These are phyloP conservation scores for Zostera marina DNA, from an alignment of 116 monocot genomes.

Conservation along the genomic window DNA sequence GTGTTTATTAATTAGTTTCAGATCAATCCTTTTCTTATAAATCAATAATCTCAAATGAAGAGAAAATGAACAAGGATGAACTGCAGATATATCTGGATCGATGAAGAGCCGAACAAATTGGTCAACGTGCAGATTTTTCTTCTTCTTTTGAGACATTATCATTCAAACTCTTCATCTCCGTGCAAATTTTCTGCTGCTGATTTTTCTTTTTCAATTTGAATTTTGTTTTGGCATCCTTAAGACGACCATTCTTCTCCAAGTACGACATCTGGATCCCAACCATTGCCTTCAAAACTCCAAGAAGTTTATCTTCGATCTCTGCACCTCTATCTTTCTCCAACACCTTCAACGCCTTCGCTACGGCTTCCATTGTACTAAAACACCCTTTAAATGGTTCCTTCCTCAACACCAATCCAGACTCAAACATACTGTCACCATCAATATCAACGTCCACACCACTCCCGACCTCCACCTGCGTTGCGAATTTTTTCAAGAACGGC, in stretches of 20 bases:
- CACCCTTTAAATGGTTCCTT: slow-evolving; percentile 76
- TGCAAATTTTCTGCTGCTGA: neutral
- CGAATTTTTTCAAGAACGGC: slow-evolving; percentile 26
- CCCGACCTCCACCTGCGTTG: slow-evolving; percentile 30
- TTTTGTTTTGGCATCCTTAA: neutral
- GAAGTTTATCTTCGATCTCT: slow-evolving; percentile 35
- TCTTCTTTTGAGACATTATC: neutral
- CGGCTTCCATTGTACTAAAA: slow-evolving; percentile 83
- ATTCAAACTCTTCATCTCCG: neutral
- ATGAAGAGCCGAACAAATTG: no score
- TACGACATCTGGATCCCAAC: slow-evolving; percentile 30
- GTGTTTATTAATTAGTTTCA: no score
- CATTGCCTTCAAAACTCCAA: slow-evolving; percentile 46
- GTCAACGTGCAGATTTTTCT: no score
- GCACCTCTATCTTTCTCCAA: slow-evolving; percentile 41
- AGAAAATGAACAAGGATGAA: no score
- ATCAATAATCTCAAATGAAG: no score
- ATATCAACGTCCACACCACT: slow-evolving; percentile 9
- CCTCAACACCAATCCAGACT: slow-evolving; percentile 49
- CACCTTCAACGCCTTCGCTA: slow-evolving; percentile 51
- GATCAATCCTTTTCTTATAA: no score
- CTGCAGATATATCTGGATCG: no score
- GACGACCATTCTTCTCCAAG: neutral
- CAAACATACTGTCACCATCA: slow-evolving; percentile 55
- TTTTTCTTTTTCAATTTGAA: slow-evolving; percentile 1